These are phyloP conservation scores for Metroxylon sagu DNA, from an alignment of 176 grass and related monocot genomes.

Conservation along the genomic window DNA sequence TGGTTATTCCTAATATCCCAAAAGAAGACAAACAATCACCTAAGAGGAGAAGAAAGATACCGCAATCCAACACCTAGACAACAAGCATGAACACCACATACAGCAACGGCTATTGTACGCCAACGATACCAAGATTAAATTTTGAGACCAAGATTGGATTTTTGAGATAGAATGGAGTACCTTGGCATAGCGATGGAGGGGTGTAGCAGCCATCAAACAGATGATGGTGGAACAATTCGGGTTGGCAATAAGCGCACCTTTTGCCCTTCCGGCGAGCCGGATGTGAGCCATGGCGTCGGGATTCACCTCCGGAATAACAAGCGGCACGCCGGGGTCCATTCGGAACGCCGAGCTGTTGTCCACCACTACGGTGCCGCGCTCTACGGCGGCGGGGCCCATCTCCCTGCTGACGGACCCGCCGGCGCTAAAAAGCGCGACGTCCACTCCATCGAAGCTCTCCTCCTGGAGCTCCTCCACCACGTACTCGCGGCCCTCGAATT, in stretches of 20 bases:
- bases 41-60: no score
- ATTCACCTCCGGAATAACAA: constrained; percentile 92
- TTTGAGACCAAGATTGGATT: neutral
- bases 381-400: constrained; percentile 53
- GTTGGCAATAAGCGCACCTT: constrained; percentile 79
- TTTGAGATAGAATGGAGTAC: constrained; percentile 20
- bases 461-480: constrained; percentile 62
- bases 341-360: constrained; percentile 93
- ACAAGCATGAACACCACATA: no score
- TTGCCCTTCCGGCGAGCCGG: constrained; percentile 32
- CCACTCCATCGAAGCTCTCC: constrained; percentile 70
- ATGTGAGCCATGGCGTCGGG: constrained; percentile 73
- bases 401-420: constrained; percentile 59
- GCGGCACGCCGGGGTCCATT: constrained; percentile 86
- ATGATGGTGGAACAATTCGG: constrained; percentile 98
- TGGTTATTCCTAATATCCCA: no score
- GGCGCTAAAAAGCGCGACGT: constrained; percentile 88
- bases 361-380: constrained; percentile 60
- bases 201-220: constrained; percentile 89
- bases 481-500: constrained; percentile 64
- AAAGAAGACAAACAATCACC: no score
- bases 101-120: no score
- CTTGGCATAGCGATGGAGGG: constrained; percentile 82
- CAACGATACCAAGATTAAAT: no score
- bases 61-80: no score